Conservation (phyloP, 192 early-diverging fungal species). For the Cetraspora pellucida region DNA sequence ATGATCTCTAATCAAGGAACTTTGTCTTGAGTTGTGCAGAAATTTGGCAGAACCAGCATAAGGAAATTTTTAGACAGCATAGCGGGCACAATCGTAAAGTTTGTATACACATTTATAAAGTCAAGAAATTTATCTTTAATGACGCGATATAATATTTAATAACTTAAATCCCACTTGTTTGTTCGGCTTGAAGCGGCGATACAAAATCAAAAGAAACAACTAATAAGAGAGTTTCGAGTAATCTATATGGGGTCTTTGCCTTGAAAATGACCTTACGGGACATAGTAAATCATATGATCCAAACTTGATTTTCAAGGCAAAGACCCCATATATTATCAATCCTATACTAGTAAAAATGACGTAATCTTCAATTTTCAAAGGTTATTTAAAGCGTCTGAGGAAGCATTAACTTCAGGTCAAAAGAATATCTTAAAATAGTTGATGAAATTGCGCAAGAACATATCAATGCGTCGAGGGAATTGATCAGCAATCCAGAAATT, state of each 20-base stretch:
- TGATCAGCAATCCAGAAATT: constrained; percentile 56
- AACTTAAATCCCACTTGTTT: constrained; percentile 73
- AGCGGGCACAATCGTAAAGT: constrained; percentile 82
- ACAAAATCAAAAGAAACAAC: constrained; percentile 92
- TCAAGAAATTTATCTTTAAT: background rate
- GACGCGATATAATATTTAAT: background rate
- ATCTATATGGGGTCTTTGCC: constrained; percentile 41
- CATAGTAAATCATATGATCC: too few species aligned
- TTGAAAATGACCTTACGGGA: too few species aligned
- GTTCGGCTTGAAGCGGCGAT: constrained; percentile 91
- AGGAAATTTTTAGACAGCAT: constrained; percentile 82
- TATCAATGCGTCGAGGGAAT: constrained; percentile 62
- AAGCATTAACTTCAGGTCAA: constrained; percentile 72
- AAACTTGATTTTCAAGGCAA: too few species aligned
- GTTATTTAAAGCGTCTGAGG: constrained; percentile 68
- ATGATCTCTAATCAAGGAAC: constrained; percentile 26
- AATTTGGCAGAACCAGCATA: constrained; percentile 97
- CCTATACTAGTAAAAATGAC: background rate
- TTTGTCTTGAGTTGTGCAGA: constrained; percentile 75
- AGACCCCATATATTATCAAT: background rate
- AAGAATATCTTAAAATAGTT: constrained; percentile 73
- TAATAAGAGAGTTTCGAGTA: constrained; percentile 58
- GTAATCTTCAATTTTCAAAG: constrained; percentile 41
- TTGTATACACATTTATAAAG: constrained; percentile 39
- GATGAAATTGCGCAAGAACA: constrained; percentile 84